Base-by-base conservation (phyloP, 2,329 filamentous ascomycete genomes). In the Epichloe brachyelytri region DNA sequence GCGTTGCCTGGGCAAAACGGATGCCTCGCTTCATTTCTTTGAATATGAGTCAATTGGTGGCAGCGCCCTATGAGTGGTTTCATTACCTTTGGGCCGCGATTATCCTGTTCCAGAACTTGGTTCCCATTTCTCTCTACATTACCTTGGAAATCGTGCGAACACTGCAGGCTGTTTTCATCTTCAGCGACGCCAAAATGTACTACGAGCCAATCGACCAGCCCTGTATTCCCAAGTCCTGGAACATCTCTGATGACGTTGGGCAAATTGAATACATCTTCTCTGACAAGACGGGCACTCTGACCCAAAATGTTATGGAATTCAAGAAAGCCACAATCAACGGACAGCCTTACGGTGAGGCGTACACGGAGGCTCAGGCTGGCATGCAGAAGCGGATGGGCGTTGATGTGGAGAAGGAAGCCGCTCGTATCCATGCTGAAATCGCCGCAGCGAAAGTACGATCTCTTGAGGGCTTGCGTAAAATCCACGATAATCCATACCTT, bases 221-320 rank as follows among this genome's bases (percentile, higher is more conserved):
- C 2, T 98, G 94, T 64, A 88, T 95, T 11, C 93, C 94, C 5
- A 97, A 97, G 63, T 89, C 90, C 0, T 98, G 93, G 93, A 98
- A 97, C 64, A 97, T 98, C 48, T 97, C 91, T 1, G 93, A 98
- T 63, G 94, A 98, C 61, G 76, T 98, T 45, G 93, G 93, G 12
- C 93, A 98, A 69, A 95, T 98, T 55, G 93, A 97, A 68, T 98
- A 97, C 72, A 95, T 98, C 58, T 98, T 98, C 68, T 96, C 90
- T 0, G 91, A 97, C 73, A 97, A 97, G 74, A 97, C 91, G 0
- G 91, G 91, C 26, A 97, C 91, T 1, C 72, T 97, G 58, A 97
- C 91, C 5, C 94, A 93, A 70, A 97, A 97, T 63, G 85, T 90
- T 74, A 97, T 98, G 93, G 94, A 98, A 66, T 98, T 97, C 79